phyloP scores from a whole-genome alignment of 2,329 filamentous ascomycete genomes.

The Aspergillus flavus region DNA sequence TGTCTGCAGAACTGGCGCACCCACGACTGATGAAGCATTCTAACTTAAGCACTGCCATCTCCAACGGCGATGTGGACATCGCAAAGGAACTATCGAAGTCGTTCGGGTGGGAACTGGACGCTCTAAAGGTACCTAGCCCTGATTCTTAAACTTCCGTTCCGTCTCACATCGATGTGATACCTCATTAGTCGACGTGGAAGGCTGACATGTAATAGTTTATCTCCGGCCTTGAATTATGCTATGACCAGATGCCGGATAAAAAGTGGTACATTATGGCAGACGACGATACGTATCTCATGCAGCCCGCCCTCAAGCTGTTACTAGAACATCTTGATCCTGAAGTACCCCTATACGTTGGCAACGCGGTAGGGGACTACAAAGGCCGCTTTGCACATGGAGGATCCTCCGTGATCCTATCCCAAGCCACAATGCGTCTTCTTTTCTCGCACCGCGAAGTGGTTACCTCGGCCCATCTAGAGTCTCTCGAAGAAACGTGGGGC shows the following conservation, averaged over 20 bases:
- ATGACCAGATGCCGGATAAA: slow-evolving; percentile 8
- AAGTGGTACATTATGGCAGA: slow-evolving; percentile 9
- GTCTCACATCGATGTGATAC: background rate
- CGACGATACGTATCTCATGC: slow-evolving; percentile 10
- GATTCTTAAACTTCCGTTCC: background rate
- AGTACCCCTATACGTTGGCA: slow-evolving; percentile 5
- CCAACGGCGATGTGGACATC: background rate
- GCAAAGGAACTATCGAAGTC: background rate
- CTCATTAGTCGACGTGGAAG: background rate
- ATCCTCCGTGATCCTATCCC: slow-evolving; percentile 7
- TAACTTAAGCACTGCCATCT: background rate
- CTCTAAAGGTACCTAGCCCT: background rate
- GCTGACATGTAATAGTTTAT: slow-evolving; percentile 6
- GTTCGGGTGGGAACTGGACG: slow-evolving; percentile 10
- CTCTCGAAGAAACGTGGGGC: slow-evolving; percentile 8
- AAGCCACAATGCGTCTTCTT: slow-evolving; percentile 3
- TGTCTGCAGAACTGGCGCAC: background rate
- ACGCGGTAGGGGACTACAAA: slow-evolving; percentile 11
- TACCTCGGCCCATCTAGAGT: slow-evolving; percentile 3
- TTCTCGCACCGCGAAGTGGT: slow-evolving; percentile 2
- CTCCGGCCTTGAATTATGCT: slow-evolving; percentile 6
- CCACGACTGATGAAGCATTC: slow-evolving; percentile 2
- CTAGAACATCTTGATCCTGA: slow-evolving; percentile 5
- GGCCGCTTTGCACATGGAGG: slow-evolving; percentile 10
- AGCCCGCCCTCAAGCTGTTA: background rate